phyloP scores from a whole-genome alignment of 2,329 filamentous ascomycete species.

The Phyllosticta citribraziliensis region DNA sequence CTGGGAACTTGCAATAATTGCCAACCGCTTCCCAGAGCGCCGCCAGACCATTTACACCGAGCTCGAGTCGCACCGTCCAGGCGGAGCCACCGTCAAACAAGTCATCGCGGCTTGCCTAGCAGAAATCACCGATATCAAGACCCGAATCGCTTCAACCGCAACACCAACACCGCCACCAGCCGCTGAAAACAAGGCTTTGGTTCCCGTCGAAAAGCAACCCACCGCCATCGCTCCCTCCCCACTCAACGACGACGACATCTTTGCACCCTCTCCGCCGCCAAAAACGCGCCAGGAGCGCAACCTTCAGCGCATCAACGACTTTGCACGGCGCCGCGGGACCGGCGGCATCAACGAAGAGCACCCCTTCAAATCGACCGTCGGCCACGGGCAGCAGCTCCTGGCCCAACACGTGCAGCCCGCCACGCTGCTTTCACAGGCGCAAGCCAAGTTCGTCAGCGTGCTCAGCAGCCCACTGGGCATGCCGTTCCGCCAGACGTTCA shows the following conservation, averaged over 20 bases:
- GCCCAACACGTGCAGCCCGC: neutral
- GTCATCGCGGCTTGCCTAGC: conserved; percentile 60
- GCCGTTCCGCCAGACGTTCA: conserved; percentile 62
- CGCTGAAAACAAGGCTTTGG: conserved; percentile 16
- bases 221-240: conserved; percentile 16
- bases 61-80: conserved; percentile 78
- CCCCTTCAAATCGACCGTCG: neutral
- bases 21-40: conserved; percentile 61
- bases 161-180: conserved; percentile 20
- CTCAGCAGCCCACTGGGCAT: conserved; percentile 40
- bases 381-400: neutral
- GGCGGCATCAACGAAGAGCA: conserved; percentile 15
- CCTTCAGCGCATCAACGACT: conserved; percentile 32
- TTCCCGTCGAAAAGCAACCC: conserved; percentile 9
- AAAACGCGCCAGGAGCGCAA: conserved; percentile 27
- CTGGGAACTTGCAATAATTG: conserved; percentile 81
- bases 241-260: conserved; percentile 39
- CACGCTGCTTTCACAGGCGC: neutral
- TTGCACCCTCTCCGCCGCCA: conserved; percentile 31
- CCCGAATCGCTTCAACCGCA: conserved; percentile 49
- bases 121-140: conserved; percentile 56
- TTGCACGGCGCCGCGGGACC: conserved; percentile 34
- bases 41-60: conserved; percentile 77
- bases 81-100: conserved; percentile 73
- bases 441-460: conserved; percentile 13